phyloP scores from a whole-genome alignment of 2,329 filamentous ascomycete genomes.

The Phyllachora maydis region DNA sequence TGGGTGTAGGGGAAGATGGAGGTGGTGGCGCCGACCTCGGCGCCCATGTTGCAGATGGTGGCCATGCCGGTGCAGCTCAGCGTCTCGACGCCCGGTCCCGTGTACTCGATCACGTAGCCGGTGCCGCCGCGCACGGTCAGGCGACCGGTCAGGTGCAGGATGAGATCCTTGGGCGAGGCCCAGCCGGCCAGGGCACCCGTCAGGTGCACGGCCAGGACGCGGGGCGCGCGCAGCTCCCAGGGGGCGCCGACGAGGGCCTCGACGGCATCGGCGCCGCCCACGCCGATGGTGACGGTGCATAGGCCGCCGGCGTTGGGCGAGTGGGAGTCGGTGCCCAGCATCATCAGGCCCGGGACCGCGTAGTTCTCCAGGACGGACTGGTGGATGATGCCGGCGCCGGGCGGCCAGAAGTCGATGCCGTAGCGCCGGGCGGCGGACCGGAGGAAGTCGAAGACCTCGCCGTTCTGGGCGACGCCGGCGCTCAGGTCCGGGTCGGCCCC shows the following conservation, averaged over 20 bases:
- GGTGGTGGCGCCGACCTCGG: conserved; percentile 86
- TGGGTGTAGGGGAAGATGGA: conserved; percentile 86
- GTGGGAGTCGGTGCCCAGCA: conserved; percentile 95
- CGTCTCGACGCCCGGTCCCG: conserved; percentile 72
- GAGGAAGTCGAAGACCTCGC: conserved; percentile 93
- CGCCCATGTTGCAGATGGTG: conserved; percentile 73
- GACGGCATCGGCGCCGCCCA: conserved; percentile 91
- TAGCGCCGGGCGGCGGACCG: conserved; percentile 83
- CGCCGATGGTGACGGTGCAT: conserved; percentile 85
- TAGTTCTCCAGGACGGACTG: conserved; percentile 98
- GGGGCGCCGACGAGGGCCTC: conserved; percentile 91
- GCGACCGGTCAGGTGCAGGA: conserved; percentile 70
- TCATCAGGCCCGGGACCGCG: conserved; percentile 90
- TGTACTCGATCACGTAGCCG: conserved; percentile 87
- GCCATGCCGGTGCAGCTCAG: conserved; percentile 88
- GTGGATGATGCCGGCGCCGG: conserved; percentile 87
- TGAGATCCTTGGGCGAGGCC: conserved; percentile 91
- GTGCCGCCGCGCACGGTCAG: conserved; percentile 89
- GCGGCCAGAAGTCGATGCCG: conserved; percentile 90
- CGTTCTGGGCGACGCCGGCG: conserved; percentile 73
- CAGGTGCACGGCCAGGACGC: conserved; percentile 68
- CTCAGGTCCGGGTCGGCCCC: conserved; percentile 74
- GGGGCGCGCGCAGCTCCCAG: conserved; percentile 93
- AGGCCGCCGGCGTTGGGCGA: conserved; percentile 94
- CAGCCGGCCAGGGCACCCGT: conserved; percentile 72